Evolutionary conservation across 305 asterid genomes (phyloP).

Genomic region (Solanum hybrid): DNA sequence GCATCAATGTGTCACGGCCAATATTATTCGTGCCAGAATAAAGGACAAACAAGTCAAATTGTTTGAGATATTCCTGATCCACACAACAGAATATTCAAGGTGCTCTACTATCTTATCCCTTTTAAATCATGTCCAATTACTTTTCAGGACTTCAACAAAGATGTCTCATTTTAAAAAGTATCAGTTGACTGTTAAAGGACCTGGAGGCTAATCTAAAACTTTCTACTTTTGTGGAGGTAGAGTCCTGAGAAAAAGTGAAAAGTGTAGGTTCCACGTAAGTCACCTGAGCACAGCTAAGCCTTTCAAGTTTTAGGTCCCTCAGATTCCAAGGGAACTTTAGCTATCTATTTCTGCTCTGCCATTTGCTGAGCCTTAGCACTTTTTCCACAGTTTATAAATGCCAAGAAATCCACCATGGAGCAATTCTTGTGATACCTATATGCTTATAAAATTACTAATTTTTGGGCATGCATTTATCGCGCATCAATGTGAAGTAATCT

Average conservation of each 20-base stretch:
- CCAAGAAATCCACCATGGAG: neutral
- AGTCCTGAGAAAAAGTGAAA: neutral
- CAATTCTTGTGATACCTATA: neutral
- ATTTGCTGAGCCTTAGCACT: neutral
- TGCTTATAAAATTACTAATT: neutral
- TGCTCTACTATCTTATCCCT: neutral
- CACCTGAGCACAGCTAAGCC: neutral
- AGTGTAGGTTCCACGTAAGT: neutral
- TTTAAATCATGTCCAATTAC: neutral
- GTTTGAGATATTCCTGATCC: conserved; percentile 5
- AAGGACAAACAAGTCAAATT: neutral
- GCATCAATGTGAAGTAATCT: neutral
- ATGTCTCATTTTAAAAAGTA: neutral
- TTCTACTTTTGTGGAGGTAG: conserved; percentile 1
- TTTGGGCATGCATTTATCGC: neutral
- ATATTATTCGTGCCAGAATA: neutral
- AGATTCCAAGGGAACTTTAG: neutral
- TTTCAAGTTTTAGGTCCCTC: neutral
- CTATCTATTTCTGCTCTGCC: conserved; percentile 7
- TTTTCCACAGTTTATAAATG: neutral
- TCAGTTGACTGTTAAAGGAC: neutral
- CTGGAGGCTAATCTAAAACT: neutral
- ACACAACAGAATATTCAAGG: conserved; percentile 4
- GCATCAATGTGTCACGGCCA: neutral
- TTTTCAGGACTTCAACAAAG: neutral